phyloP scores from a whole-genome alignment of 805 yeast genomes.

The Ogataea nakhonphanomensis region DNA sequence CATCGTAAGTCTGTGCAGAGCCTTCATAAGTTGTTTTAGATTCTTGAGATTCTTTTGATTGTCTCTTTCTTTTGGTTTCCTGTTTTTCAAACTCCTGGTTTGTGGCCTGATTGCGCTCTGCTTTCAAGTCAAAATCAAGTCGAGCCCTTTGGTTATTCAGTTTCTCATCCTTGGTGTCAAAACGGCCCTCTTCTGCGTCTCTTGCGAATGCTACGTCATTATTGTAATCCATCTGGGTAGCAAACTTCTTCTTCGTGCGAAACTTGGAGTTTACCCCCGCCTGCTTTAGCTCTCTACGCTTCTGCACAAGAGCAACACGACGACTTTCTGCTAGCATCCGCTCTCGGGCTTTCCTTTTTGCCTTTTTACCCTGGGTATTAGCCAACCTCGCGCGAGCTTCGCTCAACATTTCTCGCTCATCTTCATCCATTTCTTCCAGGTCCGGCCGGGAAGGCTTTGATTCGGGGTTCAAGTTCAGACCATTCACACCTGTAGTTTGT shows the following conservation, averaged over 20 bases:
- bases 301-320: constrained; percentile 71
- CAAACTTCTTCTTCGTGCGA: constrained; percentile 49
- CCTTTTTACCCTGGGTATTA: constrained; percentile 92
- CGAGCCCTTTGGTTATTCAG: constrained; percentile 36
- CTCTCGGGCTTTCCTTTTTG: constrained; percentile 85
- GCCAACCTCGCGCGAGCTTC: constrained; percentile 92
- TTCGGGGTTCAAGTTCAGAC: constrained; percentile 69
- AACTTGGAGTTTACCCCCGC: constrained; percentile 62
- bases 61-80: constrained; percentile 29
- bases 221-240: constrained; percentile 73
- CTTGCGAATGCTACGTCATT: constrained; percentile 80
- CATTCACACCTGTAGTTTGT: constrained; percentile 39
- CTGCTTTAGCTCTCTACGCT: constrained; percentile 74
- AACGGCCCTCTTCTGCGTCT: constrained; percentile 61
- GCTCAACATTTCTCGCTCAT: constrained; percentile 86
- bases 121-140: constrained; percentile 40
- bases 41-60: constrained; percentile 17
- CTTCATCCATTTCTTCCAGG: constrained; percentile 75
- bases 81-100: constrained; percentile 36
- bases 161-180: constrained; percentile 64
- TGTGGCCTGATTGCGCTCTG: constrained; percentile 43
- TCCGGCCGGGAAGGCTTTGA: constrained; percentile 80
- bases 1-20: constrained; percentile 18
- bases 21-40: constrained; percentile 18
- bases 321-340: constrained; percentile 75